phyloP scores from a whole-genome alignment of 2,329 filamentous ascomycete genomes.

The Ustilaginoidea virens region DNA sequence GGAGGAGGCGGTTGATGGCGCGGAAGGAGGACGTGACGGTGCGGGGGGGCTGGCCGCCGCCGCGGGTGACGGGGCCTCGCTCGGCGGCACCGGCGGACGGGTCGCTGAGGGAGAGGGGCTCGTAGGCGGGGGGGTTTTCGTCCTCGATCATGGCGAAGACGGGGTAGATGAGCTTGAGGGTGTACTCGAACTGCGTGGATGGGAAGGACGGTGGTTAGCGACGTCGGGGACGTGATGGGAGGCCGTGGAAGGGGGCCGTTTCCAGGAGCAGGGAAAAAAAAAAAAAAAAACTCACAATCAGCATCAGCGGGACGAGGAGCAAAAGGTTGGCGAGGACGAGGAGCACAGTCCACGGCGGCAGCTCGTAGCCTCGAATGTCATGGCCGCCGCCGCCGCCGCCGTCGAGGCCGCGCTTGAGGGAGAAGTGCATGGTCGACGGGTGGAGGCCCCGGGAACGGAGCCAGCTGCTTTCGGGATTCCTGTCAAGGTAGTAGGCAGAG shows the following conservation, averaged over 20 bases:
- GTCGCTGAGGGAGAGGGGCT: constrained; percentile 30
- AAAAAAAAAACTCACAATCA: constrained; percentile 23
- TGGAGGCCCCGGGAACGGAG: too few relatives aligned
- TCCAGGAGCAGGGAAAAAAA: too few relatives aligned
- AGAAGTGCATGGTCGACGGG: constrained; percentile 7
- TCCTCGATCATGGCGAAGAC: constrained; percentile 43
- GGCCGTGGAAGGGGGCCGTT: too few relatives aligned
- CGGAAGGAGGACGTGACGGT: constrained; percentile 36
- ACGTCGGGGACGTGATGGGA: too few relatives aligned
- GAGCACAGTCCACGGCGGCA: constrained; percentile 24
- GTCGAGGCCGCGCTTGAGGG: constrained; percentile 19
- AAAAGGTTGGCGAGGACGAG: constrained; percentile 25
- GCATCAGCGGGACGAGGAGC: constrained; percentile 27
- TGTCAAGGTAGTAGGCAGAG: too few relatives aligned
- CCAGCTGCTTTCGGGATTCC: too few relatives aligned
- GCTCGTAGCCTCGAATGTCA: constrained; percentile 12
- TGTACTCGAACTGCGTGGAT: constrained; percentile 32
- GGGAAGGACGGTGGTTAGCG: not conserved
- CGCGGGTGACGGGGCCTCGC: constrained; percentile 18
- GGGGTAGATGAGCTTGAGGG: constrained; percentile 32
- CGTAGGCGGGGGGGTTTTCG: constrained; percentile 38
- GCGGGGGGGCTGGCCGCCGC: constrained; percentile 16
- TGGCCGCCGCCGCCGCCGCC: constrained; percentile 13
- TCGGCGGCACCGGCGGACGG: constrained; percentile 18
- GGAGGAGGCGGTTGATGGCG: constrained; percentile 38